Conservation (phyloP, 2,329 filamentous ascomycete genomes). For the Davidsoniella australis region DNA sequence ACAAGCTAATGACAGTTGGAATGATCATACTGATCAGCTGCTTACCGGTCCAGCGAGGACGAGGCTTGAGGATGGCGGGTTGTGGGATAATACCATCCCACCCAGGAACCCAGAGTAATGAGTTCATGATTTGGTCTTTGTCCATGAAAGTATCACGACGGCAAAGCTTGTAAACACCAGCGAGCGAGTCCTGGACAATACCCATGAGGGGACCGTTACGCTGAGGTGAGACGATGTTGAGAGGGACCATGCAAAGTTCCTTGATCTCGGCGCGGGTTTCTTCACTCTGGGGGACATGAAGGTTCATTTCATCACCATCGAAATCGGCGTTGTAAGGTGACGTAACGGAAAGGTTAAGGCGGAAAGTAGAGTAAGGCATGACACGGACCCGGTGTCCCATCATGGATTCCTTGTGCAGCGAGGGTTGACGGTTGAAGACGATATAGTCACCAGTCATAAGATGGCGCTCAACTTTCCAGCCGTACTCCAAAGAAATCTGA, state of each 20-base stretch:
- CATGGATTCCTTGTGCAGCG: conserved; percentile 99
- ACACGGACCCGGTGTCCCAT: conserved; percentile 97
- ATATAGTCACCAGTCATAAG: conserved; percentile 93
- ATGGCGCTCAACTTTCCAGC: conserved; percentile 97
- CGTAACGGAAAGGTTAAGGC: conserved; percentile 91
- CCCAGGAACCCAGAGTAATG: conserved; percentile 91
- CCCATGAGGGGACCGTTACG: conserved; percentile 96
- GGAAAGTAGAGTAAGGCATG: conserved; percentile 98
- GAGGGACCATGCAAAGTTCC: conserved; percentile 90
- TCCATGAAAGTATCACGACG: conserved; percentile 80
- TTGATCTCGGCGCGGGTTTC: conserved; percentile 90
- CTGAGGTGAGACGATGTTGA: conserved; percentile 96
- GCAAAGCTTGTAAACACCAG: conserved; percentile 92
- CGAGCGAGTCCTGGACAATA: conserved; percentile 95
- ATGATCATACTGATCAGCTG: conserved; percentile 92
- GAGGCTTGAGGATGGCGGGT: conserved; percentile 85
- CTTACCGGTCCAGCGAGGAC: conserved; percentile 92
- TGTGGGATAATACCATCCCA: conserved; percentile 93
- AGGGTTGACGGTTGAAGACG: conserved; percentile 98
- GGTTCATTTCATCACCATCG: conserved; percentile 99
- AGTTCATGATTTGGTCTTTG: conserved; percentile 87
- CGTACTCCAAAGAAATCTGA: conserved; percentile 77
- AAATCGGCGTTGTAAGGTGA: conserved; percentile 99
- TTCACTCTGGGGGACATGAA: conserved; percentile 95
- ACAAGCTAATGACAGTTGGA: conserved; percentile 68